These are phyloP conservation scores for Colletotrichum sp. DNA, from an alignment of 2,329 filamentous ascomycete species.

Conservation along the genomic window DNA sequence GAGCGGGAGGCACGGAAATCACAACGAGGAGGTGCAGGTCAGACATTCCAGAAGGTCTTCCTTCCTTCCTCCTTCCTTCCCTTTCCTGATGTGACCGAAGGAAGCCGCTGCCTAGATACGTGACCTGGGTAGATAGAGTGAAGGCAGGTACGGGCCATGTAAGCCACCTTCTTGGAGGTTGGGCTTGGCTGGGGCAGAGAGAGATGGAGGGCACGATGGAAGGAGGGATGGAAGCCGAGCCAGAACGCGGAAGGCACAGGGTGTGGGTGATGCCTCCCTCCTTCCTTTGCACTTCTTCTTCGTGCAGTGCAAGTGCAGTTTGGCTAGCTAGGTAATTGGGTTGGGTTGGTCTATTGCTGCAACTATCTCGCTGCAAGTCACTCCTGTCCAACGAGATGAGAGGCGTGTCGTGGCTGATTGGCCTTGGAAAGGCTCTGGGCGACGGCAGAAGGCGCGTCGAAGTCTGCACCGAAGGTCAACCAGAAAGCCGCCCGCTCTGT, in stretches of 20 bases:
- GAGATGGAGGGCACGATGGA: not conserved
- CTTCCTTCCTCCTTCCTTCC: not conserved
- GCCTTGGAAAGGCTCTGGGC: not conserved
- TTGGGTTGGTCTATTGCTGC: not conserved
- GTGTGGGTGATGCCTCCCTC: not conserved
- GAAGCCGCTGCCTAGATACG: conserved; percentile 6
- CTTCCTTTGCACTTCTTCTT: not conserved
- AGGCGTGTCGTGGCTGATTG: not conserved
- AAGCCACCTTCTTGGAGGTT: not conserved
- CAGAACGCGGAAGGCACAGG: not conserved
- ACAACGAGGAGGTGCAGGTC: not conserved
- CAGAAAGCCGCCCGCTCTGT: conserved; percentile 6
- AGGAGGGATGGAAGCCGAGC: not conserved
- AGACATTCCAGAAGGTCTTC: conserved; percentile 8
- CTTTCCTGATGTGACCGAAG: conserved; percentile 6
- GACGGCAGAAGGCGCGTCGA: conserved; percentile 20
- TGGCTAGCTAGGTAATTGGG: not conserved
- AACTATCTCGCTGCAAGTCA: not conserved
- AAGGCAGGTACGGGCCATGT: conserved; percentile 1
- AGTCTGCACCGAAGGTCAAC: conserved; percentile 19
- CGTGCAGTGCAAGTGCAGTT: not conserved
- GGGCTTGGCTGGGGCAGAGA: not conserved
- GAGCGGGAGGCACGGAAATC: not conserved
- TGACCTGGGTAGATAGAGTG: not conserved
- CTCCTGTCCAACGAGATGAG: not conserved